These are phyloP conservation scores for Neurospora tetraspora DNA, from an alignment of 495 filamentous ascomycete species.

Conservation along the genomic window DNA sequence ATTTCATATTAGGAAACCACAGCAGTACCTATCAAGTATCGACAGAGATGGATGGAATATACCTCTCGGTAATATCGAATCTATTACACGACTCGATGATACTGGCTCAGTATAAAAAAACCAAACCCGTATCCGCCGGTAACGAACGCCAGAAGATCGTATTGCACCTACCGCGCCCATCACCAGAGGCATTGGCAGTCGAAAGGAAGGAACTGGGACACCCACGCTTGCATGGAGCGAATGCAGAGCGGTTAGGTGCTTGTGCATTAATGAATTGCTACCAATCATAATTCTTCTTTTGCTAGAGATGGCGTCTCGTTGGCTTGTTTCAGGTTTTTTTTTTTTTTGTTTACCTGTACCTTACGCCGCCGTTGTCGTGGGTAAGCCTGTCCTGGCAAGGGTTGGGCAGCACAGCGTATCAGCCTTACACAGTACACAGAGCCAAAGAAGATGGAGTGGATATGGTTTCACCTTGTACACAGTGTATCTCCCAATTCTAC, in stretches of 20 bases:
- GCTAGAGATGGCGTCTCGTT: too few species aligned
- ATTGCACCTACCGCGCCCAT: not conserved
- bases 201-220: not conserved
- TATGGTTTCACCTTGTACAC: not conserved
- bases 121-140: not conserved
- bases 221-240: slow-evolving; percentile 27
- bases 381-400: not conserved
- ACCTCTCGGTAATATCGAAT: not conserved
- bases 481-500: not conserved
- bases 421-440: not conserved
- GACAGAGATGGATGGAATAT: not conserved
- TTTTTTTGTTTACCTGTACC: slow-evolving; percentile 1
- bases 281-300: slow-evolving; percentile 17
- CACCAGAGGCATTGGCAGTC: not conserved
- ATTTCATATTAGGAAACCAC: not conserved
- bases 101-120: not conserved
- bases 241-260: slow-evolving; percentile 34
- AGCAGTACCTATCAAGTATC: not conserved
- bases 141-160: slow-evolving; percentile 4
- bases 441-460: not conserved
- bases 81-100: not conserved
- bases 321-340: slow-evolving; percentile 20
- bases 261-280: slow-evolving; percentile 18
- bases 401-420: not conserved
- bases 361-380: not conserved